Evolutionary conservation across 768 basidiomycete genomes (phyloP).

Genomic region (Trametes sanguinea): DNA sequence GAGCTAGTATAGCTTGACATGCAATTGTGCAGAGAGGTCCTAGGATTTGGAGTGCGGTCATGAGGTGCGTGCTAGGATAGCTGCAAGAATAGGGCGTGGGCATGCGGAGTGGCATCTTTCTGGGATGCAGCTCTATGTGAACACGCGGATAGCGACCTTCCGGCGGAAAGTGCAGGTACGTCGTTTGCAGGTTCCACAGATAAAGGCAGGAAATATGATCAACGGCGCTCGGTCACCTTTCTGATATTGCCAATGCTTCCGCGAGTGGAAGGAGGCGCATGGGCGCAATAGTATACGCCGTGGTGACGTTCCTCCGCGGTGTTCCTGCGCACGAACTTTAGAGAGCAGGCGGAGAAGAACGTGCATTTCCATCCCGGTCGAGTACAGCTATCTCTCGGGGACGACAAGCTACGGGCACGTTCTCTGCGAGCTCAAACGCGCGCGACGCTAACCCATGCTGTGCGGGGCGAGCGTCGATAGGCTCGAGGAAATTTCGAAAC

Average conservation of each 20-base stretch:
- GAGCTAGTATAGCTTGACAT: background rate
- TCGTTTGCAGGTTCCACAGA: constrained; percentile 7
- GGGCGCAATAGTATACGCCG: background rate
- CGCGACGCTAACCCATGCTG: constrained; percentile 6
- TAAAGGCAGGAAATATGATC: background rate
- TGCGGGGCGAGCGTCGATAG: background rate
- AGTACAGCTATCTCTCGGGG: too few relatives aligned
- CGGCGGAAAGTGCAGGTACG: constrained; percentile 5
- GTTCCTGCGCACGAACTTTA: background rate
- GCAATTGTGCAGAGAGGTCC: background rate
- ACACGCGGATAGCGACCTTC: constrained; percentile 11
- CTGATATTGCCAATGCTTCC: constrained; percentile 11
- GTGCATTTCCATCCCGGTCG: background rate
- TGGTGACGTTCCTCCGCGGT: background rate
- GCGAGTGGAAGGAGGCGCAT: background rate
- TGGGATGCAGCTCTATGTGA: background rate
- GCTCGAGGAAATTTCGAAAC: constrained; percentile 9
- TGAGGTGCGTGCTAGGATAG: constrained; percentile 6
- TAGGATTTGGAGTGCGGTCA: background rate
- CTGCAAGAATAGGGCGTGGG: constrained; percentile 10
- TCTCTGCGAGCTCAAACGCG: background rate
- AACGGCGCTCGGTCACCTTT: background rate
- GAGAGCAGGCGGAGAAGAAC: background rate
- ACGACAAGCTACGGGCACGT: background rate
- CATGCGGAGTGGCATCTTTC: too few relatives aligned